Base-by-base conservation (phyloP, 2,329 filamentous ascomycete species). In the Beauveria medogensis region DNA sequence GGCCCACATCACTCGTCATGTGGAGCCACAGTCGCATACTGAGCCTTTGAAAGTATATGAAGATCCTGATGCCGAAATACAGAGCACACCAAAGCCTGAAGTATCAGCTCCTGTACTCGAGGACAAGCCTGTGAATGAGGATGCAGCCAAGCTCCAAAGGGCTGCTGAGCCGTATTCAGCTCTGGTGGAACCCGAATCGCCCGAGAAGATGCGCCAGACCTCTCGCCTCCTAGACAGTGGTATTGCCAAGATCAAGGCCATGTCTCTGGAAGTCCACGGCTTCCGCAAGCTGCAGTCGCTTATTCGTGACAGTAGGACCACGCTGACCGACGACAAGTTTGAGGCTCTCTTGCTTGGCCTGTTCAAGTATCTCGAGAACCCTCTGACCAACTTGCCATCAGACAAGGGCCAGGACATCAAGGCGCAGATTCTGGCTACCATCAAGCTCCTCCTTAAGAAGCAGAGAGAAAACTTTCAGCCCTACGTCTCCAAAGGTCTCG, bases 231-330 rank as follows among this genome's bases (percentile, higher is more conserved):
- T 93, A 5, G 83, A 87, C 37, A 92, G 89, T 67, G 90, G 88
- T 55, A 89, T 92, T 65, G 78, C 85, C 56, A 88, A 89, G 64
- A 87, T 92, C 66, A 85, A 85, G 66, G 80, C 83, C 34, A 84
- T 85, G 67, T 84, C 84, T 1, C 81, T 93, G n/a, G 90, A 92
- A 69, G 88, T 90, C 3, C 89, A 92, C 69, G 89, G 89, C 61
- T 91, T 92, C 78, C 84, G 89, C 58, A 89, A 90, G 68, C 78
- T 92, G 54, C 89, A 92, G 71, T 86, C 86, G 44, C 81, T 92
- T 65, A 81, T 91, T 63, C 86, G 88, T 64, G 86, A 89, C 62
- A 83, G 80, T 69, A 82, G 81, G 67, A 80, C 85, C 16, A 78
- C 84, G 22, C 85, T 89, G 69, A 80, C 81, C 1, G 83, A 87